Conservation (phyloP, 352 stramenopile species). For the Phytophthora colocasiae region DNA sequence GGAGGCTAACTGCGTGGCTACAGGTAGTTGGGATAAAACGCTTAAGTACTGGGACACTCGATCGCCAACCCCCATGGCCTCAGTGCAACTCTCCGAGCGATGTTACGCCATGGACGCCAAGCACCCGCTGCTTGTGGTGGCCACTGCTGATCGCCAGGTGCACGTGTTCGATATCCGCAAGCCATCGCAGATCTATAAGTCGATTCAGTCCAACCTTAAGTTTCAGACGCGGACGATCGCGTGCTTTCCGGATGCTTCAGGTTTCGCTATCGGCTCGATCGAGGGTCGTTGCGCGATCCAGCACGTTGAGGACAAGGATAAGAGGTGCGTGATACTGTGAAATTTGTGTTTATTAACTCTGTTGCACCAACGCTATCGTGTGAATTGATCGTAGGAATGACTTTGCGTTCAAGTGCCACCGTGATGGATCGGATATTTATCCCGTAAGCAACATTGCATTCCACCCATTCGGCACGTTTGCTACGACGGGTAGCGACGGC, state of each 20-base stretch:
- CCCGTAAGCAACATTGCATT: slow-evolving; percentile 92
- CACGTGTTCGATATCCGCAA: slow-evolving; percentile 90
- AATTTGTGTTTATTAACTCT: neutral
- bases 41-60: slow-evolving; percentile 98
- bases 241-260: slow-evolving; percentile 89
- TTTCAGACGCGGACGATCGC: slow-evolving; percentile 89
- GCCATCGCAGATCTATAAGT: slow-evolving; percentile 89
- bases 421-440: slow-evolving; percentile 88
- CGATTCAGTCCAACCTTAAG: slow-evolving; percentile 86
- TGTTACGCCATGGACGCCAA: slow-evolving; percentile 96
- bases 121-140: slow-evolving; percentile 94
- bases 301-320: slow-evolving; percentile 88
- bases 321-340: slow-evolving; percentile 38
- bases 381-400: slow-evolving; percentile 53
- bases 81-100: slow-evolving; percentile 93
- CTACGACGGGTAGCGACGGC: slow-evolving; percentile 95
- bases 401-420: slow-evolving; percentile 95
- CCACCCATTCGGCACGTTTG: slow-evolving; percentile 95
- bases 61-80: slow-evolving; percentile 86
- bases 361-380: slow-evolving; percentile 9
- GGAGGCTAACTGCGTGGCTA: slow-evolving; percentile 91
- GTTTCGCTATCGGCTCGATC: slow-evolving; percentile 92
- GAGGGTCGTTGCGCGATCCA: slow-evolving; percentile 93
- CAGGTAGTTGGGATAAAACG: slow-evolving; percentile 95
- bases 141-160: slow-evolving; percentile 91